A percentile compares a stretch with the other conserved stretches of the same genome.
These are phyloP conservation scores for Cyberlindnera suaveolens DNA, from an alignment of 805 yeast genomes.

Conservation along the genomic window DNA sequence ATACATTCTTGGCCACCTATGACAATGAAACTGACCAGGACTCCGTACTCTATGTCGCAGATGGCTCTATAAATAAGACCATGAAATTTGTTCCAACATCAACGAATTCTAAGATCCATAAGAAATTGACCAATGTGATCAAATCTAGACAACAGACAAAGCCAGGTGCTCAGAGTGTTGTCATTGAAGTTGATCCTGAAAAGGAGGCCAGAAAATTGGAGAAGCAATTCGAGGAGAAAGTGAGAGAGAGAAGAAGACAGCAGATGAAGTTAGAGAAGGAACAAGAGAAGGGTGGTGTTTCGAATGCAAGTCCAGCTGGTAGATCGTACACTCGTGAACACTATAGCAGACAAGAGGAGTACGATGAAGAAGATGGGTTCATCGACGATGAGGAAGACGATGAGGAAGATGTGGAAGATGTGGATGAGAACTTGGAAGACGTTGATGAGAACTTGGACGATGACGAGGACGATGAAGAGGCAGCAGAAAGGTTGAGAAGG, in stretches of 20 bases:
- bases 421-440: constrained; percentile 31
- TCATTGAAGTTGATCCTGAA: constrained; percentile 57
- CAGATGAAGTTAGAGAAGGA: constrained; percentile 45
- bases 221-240: constrained; percentile 55
- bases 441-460: constrained; percentile 26
- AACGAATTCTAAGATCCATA: constrained; percentile 78
- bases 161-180: constrained; percentile 33
- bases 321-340: constrained; percentile 19
- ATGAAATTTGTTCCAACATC: constrained; percentile 86
- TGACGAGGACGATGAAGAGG: constrained; percentile 47
- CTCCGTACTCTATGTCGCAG: constrained; percentile 27
- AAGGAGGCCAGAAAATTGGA: constrained; percentile 61
- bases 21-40: constrained; percentile 1
- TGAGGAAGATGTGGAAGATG: constrained; percentile 35
- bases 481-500: constrained; percentile 24
- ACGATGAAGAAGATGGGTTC: constrained; percentile 28
- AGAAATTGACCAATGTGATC: constrained; percentile 68
- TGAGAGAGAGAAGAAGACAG: constrained; percentile 62
- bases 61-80: constrained; percentile 55
- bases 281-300: constrained; percentile 47
- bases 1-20: constrained; percentile 65
- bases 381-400: constrained; percentile 49
- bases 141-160: constrained; percentile 29
- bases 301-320: constrained; percentile 24
- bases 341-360: constrained; percentile 29